Percentiles rank a stretch among this genome's conserved stretches.
These are phyloP conservation scores for Colletotrichum simmondsii DNA, from an alignment of 2,329 filamentous ascomycete species.

Conservation along the genomic window DNA sequence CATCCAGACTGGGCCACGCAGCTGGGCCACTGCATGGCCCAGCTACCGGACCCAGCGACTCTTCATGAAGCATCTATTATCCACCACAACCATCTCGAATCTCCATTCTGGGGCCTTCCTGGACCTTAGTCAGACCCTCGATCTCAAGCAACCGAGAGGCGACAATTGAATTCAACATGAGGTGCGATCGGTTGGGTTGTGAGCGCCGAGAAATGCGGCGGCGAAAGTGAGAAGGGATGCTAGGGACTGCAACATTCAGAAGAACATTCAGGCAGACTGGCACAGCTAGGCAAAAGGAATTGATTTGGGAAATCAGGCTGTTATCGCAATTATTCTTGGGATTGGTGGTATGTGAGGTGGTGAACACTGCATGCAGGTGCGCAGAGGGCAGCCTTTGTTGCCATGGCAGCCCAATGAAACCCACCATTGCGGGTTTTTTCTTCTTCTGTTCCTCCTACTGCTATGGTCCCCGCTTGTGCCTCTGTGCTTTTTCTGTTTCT, in stretches of 20 bases:
- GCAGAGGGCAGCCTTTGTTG: not conserved
- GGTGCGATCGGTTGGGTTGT: not conserved
- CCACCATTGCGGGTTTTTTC: not conserved
- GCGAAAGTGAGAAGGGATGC: not conserved
- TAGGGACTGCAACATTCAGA: not conserved
- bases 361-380: not conserved
- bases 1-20: constrained; percentile 5
- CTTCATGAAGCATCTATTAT: constrained; percentile 27
- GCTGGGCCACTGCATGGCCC: too few species aligned
- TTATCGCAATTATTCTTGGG: not conserved
- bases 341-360: not conserved
- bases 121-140: not conserved
- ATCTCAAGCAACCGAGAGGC: not conserved
- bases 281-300: not conserved
- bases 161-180: not conserved
- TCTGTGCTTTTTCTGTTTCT: not conserved
- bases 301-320: not conserved
- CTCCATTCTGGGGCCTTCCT: too few species aligned
- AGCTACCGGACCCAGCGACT: not conserved
- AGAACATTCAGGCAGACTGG: not conserved
- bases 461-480: not conserved
- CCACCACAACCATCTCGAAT: not conserved
- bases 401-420: not conserved
- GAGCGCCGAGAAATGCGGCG: not conserved
- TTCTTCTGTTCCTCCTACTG: not conserved